Evolutionary conservation across 306 rosid genomes (phyloP), one percentile per base, ranked within the genome.

Genomic region (Herpetospermum pedunculosum): DNA sequence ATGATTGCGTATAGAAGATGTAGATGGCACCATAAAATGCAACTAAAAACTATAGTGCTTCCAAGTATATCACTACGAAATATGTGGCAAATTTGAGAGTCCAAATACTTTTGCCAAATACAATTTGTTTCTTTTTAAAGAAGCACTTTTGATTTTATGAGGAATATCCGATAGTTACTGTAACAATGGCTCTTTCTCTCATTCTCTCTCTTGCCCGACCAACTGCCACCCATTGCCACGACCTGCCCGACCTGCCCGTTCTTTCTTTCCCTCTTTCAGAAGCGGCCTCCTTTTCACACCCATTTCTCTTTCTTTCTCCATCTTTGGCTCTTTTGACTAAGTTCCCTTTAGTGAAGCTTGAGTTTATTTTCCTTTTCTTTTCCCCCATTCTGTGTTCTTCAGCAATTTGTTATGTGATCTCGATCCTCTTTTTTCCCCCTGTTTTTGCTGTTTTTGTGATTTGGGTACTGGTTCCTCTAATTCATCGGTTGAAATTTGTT

Each of bases 181-280:
- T 40, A 57, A 37, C 50, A 46, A 70, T 74, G 48, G 68, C 29
- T 38, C 67, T 72, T 19, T 50, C 28, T 63, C 26, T 54, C 62
- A n/a, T n/a, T 67, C 85, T 75, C 83, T 75, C 86, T 69, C 85
- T 59, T 86, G 84, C 89, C 89, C 89, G 80, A 58, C 54, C 85
- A 81, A 77, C 83, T 87, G 85, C 68, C 57, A 15, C 77, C 70
- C 77, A 14, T 48, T 52, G 77, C 77, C 84, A 76, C 76, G 49
- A 80, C 47, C 85, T 75, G 76, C 82, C 80, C 87, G 25, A 77
- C 73, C 85, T 86, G 89, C 87, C 78, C 75, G 75, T 44, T 72
- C 35, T 74, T 67, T 65, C 76, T 69, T 73, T 83, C 69, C 85
- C 86, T 83, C 85, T 77, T 70, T 78, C 83, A 70, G 79, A 80